Evolutionary conservation across 257 asterid species (phyloP), one percentile per base, ranked within the genome.

Genomic region (Phtheirospermum japonicum): DNA sequence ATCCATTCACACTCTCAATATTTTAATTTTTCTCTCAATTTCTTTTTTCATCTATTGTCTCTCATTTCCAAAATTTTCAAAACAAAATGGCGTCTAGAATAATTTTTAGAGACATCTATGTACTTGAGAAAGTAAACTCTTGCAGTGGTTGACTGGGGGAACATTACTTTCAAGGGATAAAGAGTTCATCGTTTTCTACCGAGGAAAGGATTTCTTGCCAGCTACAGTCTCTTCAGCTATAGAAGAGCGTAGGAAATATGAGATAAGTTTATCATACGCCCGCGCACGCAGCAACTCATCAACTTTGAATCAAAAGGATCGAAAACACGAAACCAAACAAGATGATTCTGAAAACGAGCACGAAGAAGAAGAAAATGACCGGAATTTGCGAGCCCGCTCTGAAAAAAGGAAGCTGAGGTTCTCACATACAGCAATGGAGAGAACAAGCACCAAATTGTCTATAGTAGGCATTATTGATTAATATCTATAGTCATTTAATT

Each of bases 141-240:
- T 89, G 91, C 88, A 93, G 99, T 51, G 74, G 74, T 79, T 87
- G 75, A 93, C 99, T 54, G 99, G 99, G 43, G 99, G 99, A 53
- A 64, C 69, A 70, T 85, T 93, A 72, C 96, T 92, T 63, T 89
- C 99, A 73, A 84, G 99, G 76, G 97, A 92, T 74, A 85, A 49
- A 74, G 97, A 93, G 74, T 93, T 79, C 78, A 80, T 93, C 79
- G 88, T 82, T 78, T 71, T 93, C 58, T 93, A 93, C 68, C 84
- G 99, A 61, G 99, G 99, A 63, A 93, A 93, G 80, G 97, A 93
- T 74, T 93, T 93, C 77, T 73, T 93, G 74, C 96, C 99, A n/a
- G 77, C 89, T 72, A 83, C 94, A 20, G 95, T 81, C 61, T 87
- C 99, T 72, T 85, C 85, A 61, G 99, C 96, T 64, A 79, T 93